Evolutionary conservation across 163 green algal species (phyloP).

Genomic region (Scenedesmus sp.): DNA sequence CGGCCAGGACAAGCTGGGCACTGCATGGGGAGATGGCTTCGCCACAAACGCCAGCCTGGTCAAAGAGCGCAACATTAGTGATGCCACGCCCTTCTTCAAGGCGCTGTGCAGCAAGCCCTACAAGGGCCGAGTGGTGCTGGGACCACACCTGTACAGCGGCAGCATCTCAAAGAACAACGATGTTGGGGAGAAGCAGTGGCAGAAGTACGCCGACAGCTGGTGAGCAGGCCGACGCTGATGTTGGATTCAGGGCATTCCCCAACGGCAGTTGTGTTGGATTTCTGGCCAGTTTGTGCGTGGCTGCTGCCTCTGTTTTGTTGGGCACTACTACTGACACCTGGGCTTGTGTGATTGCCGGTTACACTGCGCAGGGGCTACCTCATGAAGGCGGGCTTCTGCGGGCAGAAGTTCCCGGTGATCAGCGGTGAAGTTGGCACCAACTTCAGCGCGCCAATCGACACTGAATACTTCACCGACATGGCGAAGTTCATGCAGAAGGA

Average conservation of each 20-base stretch:
- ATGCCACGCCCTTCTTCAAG: slow-evolving; percentile 44
- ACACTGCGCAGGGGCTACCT: slow-evolving; percentile 28
- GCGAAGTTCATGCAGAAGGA: slow-evolving; percentile 9
- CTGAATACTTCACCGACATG: background rate
- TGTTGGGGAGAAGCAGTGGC: slow-evolving; percentile 18
- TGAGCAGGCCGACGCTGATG: background rate
- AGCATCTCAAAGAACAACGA: slow-evolving; percentile 11
- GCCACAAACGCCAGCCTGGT: slow-evolving; percentile 21
- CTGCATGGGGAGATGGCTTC: slow-evolving; percentile 39
- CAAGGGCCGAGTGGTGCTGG: slow-evolving; percentile 35
- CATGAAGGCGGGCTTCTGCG: slow-evolving; percentile 21
- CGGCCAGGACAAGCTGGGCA: slow-evolving; percentile 23
- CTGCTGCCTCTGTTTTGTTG: background rate
- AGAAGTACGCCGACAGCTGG: slow-evolving; percentile 40
- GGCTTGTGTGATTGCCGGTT: background rate
- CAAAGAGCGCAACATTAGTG: background rate
- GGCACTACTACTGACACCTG: background rate
- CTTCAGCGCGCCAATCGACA: background rate
- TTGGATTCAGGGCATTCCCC: too few species aligned
- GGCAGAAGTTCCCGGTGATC: slow-evolving; percentile 39
- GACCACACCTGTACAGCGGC: slow-evolving; percentile 47
- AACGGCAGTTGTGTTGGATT: too few species aligned
- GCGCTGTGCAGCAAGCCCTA: slow-evolving; percentile 33
- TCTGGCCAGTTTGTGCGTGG: background rate
- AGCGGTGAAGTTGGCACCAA: background rate